Base-by-base conservation (phyloP, 352 stramenopile species). In the Globisporangium orthogonon region DNA sequence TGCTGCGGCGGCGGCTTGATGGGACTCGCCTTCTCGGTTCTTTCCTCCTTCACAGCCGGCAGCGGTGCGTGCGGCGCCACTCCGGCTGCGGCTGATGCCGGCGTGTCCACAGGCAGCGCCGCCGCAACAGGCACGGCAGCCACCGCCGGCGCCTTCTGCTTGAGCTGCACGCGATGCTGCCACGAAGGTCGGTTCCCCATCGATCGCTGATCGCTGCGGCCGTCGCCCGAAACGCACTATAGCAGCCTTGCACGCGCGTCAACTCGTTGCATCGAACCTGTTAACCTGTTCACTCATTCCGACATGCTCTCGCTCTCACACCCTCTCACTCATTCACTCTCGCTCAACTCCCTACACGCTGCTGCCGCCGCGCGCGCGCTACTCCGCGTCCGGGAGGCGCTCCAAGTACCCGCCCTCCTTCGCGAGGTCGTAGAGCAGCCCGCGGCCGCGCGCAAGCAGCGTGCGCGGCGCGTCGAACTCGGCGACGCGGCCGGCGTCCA, bases 401-500 rank as follows among this genome's bases (percentile, higher is more conserved):
- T 72, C 70, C 7, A 78, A 30, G 51, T 78, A 79, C 15, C 73
- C 66, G 39, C 68, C 68, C 52, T 79, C 70, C 48, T 67, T 71
- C 40, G 61, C 65, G 40, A 72, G 54, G 31, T 70, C 58, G 41
- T 81, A 83, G 29, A 87, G 65, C 15, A 72, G 66, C 56, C 71
- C 72, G 0, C 52, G 45, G 28, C 71, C 57, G 46, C 61, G 56
- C 18, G 52, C 63, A 31, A 80, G 29, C n/a, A 99, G 65, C 37
- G 83, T 70, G 28, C 62, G 48, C 17, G 94, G 91, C 7, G 82
- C 48, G 37, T 87, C 95, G 57, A 93, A 89, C 60, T 98, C 87
- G 7, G 78, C 88, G 17, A 95, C 77, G 45, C 73, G 68, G 11
- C 97, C 96, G 33, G 87, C 66, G 58, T 98, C 95, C 60, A 99